Base-by-base conservation (phyloP, 1,139 yeast species). In the Blastobotrys buckinghamii region DNA sequence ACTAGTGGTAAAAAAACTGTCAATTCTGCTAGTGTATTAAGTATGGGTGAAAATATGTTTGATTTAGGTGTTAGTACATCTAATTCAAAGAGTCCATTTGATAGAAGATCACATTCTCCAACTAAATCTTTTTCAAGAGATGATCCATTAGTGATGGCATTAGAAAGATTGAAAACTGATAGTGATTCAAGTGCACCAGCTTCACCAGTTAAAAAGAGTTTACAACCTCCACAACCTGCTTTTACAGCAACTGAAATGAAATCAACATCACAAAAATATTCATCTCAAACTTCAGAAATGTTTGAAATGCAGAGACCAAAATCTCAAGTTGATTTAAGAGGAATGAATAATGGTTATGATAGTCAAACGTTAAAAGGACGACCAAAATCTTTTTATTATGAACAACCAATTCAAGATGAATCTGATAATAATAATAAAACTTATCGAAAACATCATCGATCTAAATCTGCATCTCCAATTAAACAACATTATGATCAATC, bases 101-200 rank as follows among this genome's bases (percentile, higher is more conserved):
- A 55, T 22, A 42, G 60, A 24, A 48, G 55, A 17, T 50, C 63
- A 4, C 49, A 58, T 3, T 58, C 62, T 16, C 55, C 58, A 7
- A 55, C 57, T 45, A 60, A 60, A 51, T 42, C 56, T 15, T 39
- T 60, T 42, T 50, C 62, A 10, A 50, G 55, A 39, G 70, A 66
- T 22, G 79, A 75, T 54, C 78, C 75, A 60, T 74, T 68, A 71
- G 82, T 67, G 60, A 81, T 73, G 69, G 89, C 67, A 50, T 61
- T 84, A 46, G 86, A 82, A 59, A 83, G 81, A 56, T 72, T 84
- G 58, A 82, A 81, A 59, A 67, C 76, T 19, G 56, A 58, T 8
- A 42, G 55, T 26, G 53, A 45, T 35, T 46, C 55, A 4, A 43
- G 55, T 24, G 53, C 52, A 16, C 50, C 50, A 5, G 37, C 37